Evolutionary conservation across 257 asterid genomes (phyloP), one percentile per base, ranked within the genome.

Genomic region (Paraleonurus japonicus): DNA sequence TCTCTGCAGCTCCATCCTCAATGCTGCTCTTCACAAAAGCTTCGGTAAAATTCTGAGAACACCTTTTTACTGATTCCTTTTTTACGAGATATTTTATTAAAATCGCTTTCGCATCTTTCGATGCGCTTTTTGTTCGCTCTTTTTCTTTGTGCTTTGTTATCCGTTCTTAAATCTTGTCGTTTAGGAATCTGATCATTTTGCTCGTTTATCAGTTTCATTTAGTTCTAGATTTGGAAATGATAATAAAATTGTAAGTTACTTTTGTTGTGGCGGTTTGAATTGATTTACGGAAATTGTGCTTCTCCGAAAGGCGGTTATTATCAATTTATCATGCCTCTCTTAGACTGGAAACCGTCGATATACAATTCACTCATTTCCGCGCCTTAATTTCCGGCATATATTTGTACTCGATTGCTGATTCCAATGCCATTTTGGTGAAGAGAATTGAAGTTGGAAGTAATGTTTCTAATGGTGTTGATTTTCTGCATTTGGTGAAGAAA

Each of bases 161-260:
- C 67, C 67, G 64, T 79, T 37, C 64, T 55, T 68, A 68, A 80
- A 77, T 81, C 80, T 82, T 80, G 75, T 78, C 71, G 67, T 73
- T 83, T 72, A 75, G 71, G 75, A 76, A 32, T 66, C 64, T 57
- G 69, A 37, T 74, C 54, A 60, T 28, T 71, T 73, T 55, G 15
- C 60, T 32, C 15, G 67, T 13, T 19, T 33, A 12, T 23, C 69
- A 19, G 17, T 30, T 16, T 68, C 63, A 33, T 73, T 68, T 50
- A 5, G 65, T 57, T 57, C 23, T 61, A 13, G 70, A 62, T 55
- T 48, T 33, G 67, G 70, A 16, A 28, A 33, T 47, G 13, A 1
- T 72, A 13, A 1, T 72, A 13, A 32, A n/a, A 33, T 62, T 59
- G 43, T 75, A 19, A 20, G n/a, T 27, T 57, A 1, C 3, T 22